Evolutionary conservation across 1,139 yeast species (phyloP), one percentile per base, ranked within the genome.

Genomic region (Waltiozyma sp.): DNA sequence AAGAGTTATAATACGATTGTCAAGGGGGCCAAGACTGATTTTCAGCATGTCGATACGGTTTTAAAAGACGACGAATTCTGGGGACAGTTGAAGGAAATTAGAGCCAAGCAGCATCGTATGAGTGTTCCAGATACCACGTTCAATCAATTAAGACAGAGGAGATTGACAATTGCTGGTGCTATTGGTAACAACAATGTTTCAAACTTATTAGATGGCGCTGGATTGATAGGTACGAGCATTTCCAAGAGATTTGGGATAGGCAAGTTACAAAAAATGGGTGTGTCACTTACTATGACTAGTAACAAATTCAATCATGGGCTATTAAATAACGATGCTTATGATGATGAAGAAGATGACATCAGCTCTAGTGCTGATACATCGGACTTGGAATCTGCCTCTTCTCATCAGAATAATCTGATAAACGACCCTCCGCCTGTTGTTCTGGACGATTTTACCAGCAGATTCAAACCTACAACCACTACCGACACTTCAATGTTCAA

Each of bases 1-100:
- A 65, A 72, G 36, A 70, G 79, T 1, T 91, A 91, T 58, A 81
- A 87, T 49, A 80, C 82, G 39, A 74, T 91, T 51, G 77, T 87
- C 5, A 80, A 79, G 50, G 96, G 96, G 0, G 70, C 62, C 41
- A 44, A 48, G 6, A 54, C 55, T 4, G 51, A 52, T 24, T 49
- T 67, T 52, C 63, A 58, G 40, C 58, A 59, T 47, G 62, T 66
- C 44, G 56, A 63, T 42, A 41, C 55, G 39, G 51, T 57, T 19
- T 52, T 77, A 48, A 59, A 61, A 28, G 58, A 63, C 31, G 72
- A 70, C 43, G 70, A 68, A 14, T 76, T 81, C 81, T 85, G 94
- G 94, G 64, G 62, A 38, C 83, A 81, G 50, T 63, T 85, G 40
- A 66, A 69, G 38, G 70, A 69, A 42, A 79, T 83, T 0, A 66